phyloP scores from a whole-genome alignment of 352 stramenopile genomes.

The Phytophthora pluvialis region DNA sequence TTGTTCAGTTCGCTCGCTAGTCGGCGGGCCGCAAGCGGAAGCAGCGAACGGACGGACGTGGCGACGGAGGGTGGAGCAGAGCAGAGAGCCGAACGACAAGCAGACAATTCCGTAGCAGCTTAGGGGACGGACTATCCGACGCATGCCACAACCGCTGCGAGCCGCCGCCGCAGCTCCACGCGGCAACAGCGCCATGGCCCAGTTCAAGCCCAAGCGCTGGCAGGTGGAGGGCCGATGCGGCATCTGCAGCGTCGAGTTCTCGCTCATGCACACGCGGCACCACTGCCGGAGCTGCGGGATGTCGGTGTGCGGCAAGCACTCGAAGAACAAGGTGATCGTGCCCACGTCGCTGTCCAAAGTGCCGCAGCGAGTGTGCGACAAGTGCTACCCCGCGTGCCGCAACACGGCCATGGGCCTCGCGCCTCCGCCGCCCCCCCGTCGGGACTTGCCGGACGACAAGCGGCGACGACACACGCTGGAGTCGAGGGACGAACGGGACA shows the following conservation, averaged over 20 bases:
- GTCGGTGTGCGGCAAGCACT: conserved; percentile 82
- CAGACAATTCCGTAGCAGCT: conserved; percentile 19
- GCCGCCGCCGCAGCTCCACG: conserved; percentile 25
- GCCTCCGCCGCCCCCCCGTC: conserved; percentile 19
- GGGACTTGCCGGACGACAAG: conserved; percentile 24
- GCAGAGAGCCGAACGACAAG: conserved; percentile 15
- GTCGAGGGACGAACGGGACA: conserved; percentile 10
- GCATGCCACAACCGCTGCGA: conserved; percentile 28
- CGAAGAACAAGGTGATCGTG: conserved; percentile 67
- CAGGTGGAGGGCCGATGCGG: conserved; percentile 62
- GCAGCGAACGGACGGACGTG: conserved; percentile 4
- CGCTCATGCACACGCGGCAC: conserved; percentile 68
- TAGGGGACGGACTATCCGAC: conserved; percentile 7
- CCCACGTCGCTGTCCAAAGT: conserved; percentile 68
- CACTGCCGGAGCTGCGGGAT: conserved; percentile 80
- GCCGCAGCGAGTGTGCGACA: conserved; percentile 77
- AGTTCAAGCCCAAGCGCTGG: conserved; percentile 73
- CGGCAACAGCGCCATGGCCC: conserved; percentile 48
- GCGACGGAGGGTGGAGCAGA: conserved; percentile 3
- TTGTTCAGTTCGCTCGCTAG: conserved; percentile 36
- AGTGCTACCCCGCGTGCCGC: conserved; percentile 65
- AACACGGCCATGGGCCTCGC: conserved; percentile 15
- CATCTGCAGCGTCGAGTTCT: conserved; percentile 68
- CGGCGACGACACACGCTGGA: conserved; percentile 32
- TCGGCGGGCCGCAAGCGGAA: conserved; percentile 24